These are phyloP conservation scores for Hypericum androsaemum DNA, from an alignment of 345 rosid species.

Conservation along the genomic window DNA sequence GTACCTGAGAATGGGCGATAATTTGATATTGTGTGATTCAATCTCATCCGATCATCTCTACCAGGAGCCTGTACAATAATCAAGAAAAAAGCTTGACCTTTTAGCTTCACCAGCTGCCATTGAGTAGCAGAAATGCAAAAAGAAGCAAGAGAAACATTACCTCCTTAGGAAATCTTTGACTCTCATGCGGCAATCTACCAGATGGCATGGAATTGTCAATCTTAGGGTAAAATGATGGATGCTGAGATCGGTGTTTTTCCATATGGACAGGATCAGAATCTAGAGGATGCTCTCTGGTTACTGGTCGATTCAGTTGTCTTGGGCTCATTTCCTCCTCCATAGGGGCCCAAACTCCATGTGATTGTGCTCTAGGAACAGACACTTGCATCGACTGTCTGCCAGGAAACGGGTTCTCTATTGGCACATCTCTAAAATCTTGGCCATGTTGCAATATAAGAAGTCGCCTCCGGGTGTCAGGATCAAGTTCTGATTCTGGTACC, in stretches of 20 bases:
- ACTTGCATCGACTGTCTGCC: constrained; percentile 53
- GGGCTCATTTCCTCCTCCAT: constrained; percentile 84
- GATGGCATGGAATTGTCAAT: constrained; percentile 52
- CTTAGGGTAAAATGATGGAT: constrained; percentile 50
- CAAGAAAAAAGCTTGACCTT: not conserved
- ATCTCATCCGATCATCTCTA: constrained; percentile 52
- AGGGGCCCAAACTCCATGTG: constrained; percentile 69
- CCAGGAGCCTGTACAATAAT: constrained; percentile 44
- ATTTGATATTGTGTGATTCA: constrained; percentile 35
- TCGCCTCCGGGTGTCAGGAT: constrained; percentile 93
- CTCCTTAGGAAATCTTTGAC: constrained; percentile 73
- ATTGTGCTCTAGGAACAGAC: constrained; percentile 49
- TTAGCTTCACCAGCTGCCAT: not conserved
- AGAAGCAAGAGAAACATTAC: constrained; percentile 23
- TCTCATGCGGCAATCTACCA: constrained; percentile 67
- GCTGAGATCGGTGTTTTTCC: constrained; percentile 59
- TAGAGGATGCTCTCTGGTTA: constrained; percentile 50
- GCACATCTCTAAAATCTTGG: constrained; percentile 72
- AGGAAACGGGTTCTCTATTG: constrained; percentile 63
- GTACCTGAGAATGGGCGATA: constrained; percentile 59
- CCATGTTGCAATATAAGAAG: constrained; percentile 98
- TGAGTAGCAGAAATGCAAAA: not conserved
- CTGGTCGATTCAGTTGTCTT: constrained; percentile 44
- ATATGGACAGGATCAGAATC: constrained; percentile 56
- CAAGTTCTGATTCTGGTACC: constrained; percentile 95